phyloP scores from a whole-genome alignment of 2,329 filamentous ascomycete genomes.

The Phialophora chinensis region DNA sequence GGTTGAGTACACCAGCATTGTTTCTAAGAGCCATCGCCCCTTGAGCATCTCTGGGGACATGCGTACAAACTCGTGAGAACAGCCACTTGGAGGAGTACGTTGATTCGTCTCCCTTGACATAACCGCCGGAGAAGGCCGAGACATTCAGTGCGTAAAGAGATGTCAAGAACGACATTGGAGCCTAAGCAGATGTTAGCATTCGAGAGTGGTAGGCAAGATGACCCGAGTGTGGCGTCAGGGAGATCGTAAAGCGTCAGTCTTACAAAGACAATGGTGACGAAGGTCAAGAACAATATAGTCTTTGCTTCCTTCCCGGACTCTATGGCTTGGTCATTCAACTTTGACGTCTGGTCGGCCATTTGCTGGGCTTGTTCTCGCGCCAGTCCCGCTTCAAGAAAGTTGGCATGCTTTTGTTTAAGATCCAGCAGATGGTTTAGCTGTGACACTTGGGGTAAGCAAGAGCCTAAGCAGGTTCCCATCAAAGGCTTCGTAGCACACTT shows the following conservation, averaged over 20 bases:
- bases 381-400: background rate
- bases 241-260: background rate
- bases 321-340: background rate
- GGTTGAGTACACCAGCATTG: background rate
- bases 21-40: background rate
- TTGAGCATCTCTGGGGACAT: no score
- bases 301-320: constrained; percentile 4
- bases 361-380: background rate
- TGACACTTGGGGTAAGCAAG: background rate
- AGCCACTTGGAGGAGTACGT: background rate
- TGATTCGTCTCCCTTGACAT: background rate
- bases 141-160: constrained; percentile 4
- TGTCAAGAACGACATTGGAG: constrained; percentile 4
- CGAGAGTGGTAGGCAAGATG: background rate
- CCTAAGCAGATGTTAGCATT: background rate
- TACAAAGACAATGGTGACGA: constrained; percentile 8
- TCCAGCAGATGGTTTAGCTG: constrained; percentile 1
- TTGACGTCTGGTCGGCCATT: background rate
- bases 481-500: background rate
- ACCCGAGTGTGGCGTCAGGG: background rate
- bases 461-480: background rate
- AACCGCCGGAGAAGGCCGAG: constrained; percentile 1
- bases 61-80: background rate
- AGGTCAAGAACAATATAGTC: background rate
- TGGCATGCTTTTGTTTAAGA: constrained; percentile 3